phyloP scores from a whole-genome alignment of 495 filamentous ascomycete genomes.

The Aspergillus leporis region DNA sequence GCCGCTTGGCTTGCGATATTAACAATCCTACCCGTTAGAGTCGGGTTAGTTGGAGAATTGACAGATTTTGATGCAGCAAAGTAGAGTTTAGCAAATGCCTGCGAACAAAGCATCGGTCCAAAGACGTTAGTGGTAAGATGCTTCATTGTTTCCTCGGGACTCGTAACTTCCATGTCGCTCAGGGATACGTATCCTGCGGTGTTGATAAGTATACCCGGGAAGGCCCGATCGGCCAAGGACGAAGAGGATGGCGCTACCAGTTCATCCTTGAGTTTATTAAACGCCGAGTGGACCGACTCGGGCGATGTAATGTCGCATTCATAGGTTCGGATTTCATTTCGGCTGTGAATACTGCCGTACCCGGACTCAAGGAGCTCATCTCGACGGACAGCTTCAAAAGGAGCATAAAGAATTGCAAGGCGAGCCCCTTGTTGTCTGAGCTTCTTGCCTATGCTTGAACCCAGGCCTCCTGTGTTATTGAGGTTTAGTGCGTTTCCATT shows the following conservation, averaged over 20 bases:
- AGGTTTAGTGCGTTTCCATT: slow-evolving; percentile 11
- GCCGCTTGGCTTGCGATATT: slow-evolving; percentile 41
- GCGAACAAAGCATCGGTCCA: slow-evolving; percentile 45
- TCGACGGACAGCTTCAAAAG: slow-evolving; percentile 39
- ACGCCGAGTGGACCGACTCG: slow-evolving; percentile 36
- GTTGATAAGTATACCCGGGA: slow-evolving; percentile 43
- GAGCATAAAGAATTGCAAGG: slow-evolving; percentile 43
- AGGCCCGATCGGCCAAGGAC: slow-evolving; percentile 14
- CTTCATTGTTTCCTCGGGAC: slow-evolving; percentile 40
- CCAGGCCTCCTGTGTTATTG: slow-evolving; percentile 32
- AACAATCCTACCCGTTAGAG: slow-evolving; percentile 40
- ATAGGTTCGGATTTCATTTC: slow-evolving; percentile 34
- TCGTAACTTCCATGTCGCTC: slow-evolving; percentile 39
- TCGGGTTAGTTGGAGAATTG: slow-evolving; percentile 17
- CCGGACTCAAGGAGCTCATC: slow-evolving; percentile 34
- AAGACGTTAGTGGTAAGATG: slow-evolving; percentile 40
- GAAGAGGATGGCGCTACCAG: slow-evolving; percentile 19
- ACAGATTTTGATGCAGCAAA: slow-evolving; percentile 26
- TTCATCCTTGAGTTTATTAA: slow-evolving; percentile 25
- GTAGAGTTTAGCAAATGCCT: slow-evolving; percentile 41
- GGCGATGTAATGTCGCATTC: slow-evolving; percentile 46
- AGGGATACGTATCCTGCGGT: slow-evolving; percentile 46
- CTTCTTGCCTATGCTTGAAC: slow-evolving; percentile 41
- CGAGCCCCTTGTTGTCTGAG: slow-evolving; percentile 36
- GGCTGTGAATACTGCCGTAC: slow-evolving; percentile 20